Base-by-base conservation (phyloP, 768 basidiomycete genomes). In the Lanmaoa rubissima region DNA sequence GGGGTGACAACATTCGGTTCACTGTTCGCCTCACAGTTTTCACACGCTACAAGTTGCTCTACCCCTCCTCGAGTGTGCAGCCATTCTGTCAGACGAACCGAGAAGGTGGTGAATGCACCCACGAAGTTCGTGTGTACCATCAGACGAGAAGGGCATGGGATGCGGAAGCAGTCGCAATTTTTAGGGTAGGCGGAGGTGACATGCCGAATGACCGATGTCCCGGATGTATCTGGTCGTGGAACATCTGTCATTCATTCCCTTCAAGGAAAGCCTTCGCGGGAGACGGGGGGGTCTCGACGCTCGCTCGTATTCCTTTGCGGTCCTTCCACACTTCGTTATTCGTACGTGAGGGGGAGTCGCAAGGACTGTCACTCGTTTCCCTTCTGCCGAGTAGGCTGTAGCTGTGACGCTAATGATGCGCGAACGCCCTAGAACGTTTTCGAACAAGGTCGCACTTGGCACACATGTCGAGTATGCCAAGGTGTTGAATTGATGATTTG, bases 201-300 rank as follows among this genome's bases (percentile, higher is more conserved):
- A 34, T 26, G 35, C 24, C 28, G 7, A n/a, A 11, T 26, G 51
- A 34, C 34, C 45, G 51, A 52, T 47, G 42, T 8, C n/a, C n/a
- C 42, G 36, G n/a, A n/a, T 47, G n/a, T 1, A 7, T 46, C 14
- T 41, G 13, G 56, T 57, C 39, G 35, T 19, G 52, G 50, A 38
- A 21, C 32, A 4, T 26, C 28, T 41, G 19, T 14, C n/a, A 34
- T 24, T 54, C 39, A 34, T 24, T 54, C 39, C 34, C 54, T 47
- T 57, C 42, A 38, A 46, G 24, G 21, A 17, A 28, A 13, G 41
- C 45, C 61, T 62, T 62, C 61, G 61, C 61, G 61, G 61, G 61
- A 59, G 59, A 57, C 34, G 55, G 38, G 57, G 28, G 28, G 14
- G 35, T 41, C 34, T 51, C 42, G 19, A 31, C 41, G 14, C n/a